Evolutionary conservation across 192 early-diverging fungal species (phyloP), one percentile per base, ranked within the genome.

Genomic region (Umbelopsis isabellina): DNA sequence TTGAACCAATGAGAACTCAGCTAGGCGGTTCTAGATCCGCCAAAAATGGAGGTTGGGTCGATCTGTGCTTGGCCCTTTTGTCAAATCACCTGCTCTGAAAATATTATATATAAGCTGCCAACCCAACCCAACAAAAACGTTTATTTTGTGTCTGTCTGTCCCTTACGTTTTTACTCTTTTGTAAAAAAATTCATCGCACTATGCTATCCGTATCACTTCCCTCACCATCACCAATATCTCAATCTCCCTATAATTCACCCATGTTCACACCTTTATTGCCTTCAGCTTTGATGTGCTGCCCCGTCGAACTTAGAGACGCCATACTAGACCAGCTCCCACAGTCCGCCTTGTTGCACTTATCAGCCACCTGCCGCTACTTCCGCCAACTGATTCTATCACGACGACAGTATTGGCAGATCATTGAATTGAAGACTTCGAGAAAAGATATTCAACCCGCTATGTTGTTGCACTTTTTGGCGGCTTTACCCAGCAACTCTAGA

Each of bases 301-400:
- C 55, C 2, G 55, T 61, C 10, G 55, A 61, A 61, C 16, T 61
- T 15, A 25, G 55, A 61, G 55, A 61, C 55, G 30, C 30, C 16
- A 61, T 61, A 27, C 55, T 61, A 27, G 11, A 25, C 55, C 55
- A 61, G 37, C 55, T 61, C 18, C 33, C 55, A 15, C 55, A 61
- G 37, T 30, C 55, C 30, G 27, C 55, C 15, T 33, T 61, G 30
- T 35, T 61, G 5, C 55, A 61, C 55, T 61, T 61, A 16, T 61
- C 55, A 4, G 55, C 55, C 11, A 61, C 55, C 30, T 61, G 55
- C 55, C 55, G 55, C 18, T 61, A 35, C n/a, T 61, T 61, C 27
- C 55, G 55, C 13, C 55, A 61, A 37, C 55, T 61, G 13, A 61
- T 61, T 61, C 55, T 61, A 5, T 35, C 55, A 35, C 30, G 55